A percentile compares a stretch with the other conserved stretches of the same genome.
Conservation (phyloP, 2,329 filamentous ascomycete genomes). For the Alternaria incomplexa region DNA sequence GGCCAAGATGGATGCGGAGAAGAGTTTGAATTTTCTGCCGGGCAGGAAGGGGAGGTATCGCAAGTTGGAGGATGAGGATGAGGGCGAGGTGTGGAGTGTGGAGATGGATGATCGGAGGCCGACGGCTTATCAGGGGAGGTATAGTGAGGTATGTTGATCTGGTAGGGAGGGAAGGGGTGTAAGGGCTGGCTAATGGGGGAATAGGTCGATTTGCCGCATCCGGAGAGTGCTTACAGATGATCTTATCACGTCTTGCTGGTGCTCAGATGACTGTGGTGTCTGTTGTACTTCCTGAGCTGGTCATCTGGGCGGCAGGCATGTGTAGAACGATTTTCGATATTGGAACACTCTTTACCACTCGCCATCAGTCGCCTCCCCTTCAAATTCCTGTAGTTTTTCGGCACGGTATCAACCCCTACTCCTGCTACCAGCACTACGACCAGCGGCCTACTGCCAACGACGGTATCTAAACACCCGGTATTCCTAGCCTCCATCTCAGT, state of each 20-base stretch:
- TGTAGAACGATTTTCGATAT: background rate
- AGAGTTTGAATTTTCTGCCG: background rate
- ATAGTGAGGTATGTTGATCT: background rate
- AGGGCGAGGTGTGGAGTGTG: conserved; percentile 5
- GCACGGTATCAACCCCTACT: background rate
- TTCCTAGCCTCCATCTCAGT: background rate
- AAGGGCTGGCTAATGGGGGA: background rate
- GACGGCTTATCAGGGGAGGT: background rate
- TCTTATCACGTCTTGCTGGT: background rate
- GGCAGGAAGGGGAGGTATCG: conserved; percentile 1
- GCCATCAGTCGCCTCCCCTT: background rate
- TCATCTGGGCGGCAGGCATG: background rate
- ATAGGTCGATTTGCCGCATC: background rate
- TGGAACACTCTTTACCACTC: background rate
- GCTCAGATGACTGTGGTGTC: background rate
- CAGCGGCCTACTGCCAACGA: too few species aligned
- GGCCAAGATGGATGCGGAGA: conserved; percentile 1
- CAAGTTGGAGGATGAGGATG: conserved; percentile 5
- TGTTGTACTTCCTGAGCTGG: background rate
- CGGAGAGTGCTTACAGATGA: background rate
- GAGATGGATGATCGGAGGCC: conserved; percentile 7
- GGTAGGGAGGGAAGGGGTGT: background rate
- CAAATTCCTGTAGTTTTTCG: too few species aligned
- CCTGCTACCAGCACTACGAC: background rate
- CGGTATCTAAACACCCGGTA: too few species aligned